A percentile compares a stretch with the other conserved stretches of the same genome.
phyloP scores from a whole-genome alignment of 192 early-diverging fungal species.

The Spizellomyces sp. region DNA sequence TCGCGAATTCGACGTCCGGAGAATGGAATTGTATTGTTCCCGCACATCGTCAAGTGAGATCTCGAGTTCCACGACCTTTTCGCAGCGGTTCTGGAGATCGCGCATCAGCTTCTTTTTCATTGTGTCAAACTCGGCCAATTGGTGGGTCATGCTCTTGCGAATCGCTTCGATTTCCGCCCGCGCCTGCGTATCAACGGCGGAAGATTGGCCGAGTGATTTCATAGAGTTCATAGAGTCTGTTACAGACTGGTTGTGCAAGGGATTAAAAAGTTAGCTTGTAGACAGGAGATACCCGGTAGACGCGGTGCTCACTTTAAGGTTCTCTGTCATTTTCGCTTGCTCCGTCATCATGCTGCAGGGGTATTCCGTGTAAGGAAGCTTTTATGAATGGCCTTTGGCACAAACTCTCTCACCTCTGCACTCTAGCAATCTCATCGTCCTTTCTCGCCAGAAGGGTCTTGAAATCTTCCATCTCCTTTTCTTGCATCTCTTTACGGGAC shows the following conservation, averaged over 20 bases:
- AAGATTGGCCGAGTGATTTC: constrained; percentile 57
- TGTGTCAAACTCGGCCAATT: constrained; percentile 92
- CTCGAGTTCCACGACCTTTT: constrained; percentile 95
- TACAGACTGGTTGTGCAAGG: constrained; percentile 11
- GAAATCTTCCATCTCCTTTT: constrained; percentile 75
- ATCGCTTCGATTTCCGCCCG: constrained; percentile 78
- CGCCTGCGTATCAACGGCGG: constrained; percentile 56
- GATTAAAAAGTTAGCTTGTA: neutral
- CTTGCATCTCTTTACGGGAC: constrained; percentile 72
- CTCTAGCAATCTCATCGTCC: constrained; percentile 39
- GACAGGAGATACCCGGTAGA: neutral
- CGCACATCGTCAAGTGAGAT: constrained; percentile 95
- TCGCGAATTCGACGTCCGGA: constrained; percentile 78
- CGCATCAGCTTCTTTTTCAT: constrained; percentile 99
- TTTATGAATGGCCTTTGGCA: too few species aligned
- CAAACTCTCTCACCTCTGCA: too few species aligned
- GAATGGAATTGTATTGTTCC: constrained; percentile 89
- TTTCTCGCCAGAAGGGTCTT: constrained; percentile 69
- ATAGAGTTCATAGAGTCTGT: neutral
- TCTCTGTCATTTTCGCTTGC: neutral
- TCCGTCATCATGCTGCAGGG: neutral
- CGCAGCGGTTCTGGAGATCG: constrained; percentile 96
- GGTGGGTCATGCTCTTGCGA: constrained; percentile 74
- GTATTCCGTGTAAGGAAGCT: too few species aligned
- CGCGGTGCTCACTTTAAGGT: neutral